These are phyloP conservation scores for Pyrenophora teres DNA, from an alignment of 2,329 filamentous ascomycete species.

Conservation along the genomic window DNA sequence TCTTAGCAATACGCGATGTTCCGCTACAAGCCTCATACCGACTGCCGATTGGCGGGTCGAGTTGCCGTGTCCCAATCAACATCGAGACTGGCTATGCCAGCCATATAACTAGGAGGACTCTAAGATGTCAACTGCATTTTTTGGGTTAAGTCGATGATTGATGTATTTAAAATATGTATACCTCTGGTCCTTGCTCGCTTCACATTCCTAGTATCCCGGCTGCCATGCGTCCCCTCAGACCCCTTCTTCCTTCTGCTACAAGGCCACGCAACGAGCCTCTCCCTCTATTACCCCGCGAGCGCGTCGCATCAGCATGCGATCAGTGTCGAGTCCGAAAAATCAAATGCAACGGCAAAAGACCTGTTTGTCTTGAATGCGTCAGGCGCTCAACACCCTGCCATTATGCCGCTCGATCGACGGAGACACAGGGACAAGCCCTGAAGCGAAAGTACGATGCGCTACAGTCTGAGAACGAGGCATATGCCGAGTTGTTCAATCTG, in stretches of 20 bases:
- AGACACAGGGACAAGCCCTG: slow-evolving; percentile 13
- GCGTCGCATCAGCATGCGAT: slow-evolving; percentile 13
- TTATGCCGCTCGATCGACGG: slow-evolving; percentile 5
- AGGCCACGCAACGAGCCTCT: slow-evolving; percentile 8
- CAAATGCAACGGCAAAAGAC: slow-evolving; percentile 12
- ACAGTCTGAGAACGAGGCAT: slow-evolving; percentile 14
- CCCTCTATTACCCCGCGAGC: slow-evolving; percentile 4
- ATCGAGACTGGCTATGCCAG: slow-evolving; percentile 5
- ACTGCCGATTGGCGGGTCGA: slow-evolving; percentile 4
- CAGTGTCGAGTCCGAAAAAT: slow-evolving; percentile 12
- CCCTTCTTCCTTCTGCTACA: slow-evolving; percentile 8
- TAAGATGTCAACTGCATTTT: not conserved
- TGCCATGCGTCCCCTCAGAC: slow-evolving; percentile 9
- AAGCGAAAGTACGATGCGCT: slow-evolving; percentile 20
- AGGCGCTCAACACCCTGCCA: slow-evolving; percentile 10
- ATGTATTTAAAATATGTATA: not conserved
- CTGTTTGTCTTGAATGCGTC: slow-evolving; percentile 6
- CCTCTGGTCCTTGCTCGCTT: not conserved
- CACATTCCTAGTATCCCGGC: not conserved
- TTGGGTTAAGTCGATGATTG: not conserved
- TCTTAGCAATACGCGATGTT: not conserved
- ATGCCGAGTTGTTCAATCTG: slow-evolving; percentile 19
- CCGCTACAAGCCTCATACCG: not conserved
- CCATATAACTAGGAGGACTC: not conserved
- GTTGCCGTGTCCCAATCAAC: slow-evolving; percentile 6